phyloP scores from a whole-genome alignment of 345 rosid species.

The Populus deltoides region DNA sequence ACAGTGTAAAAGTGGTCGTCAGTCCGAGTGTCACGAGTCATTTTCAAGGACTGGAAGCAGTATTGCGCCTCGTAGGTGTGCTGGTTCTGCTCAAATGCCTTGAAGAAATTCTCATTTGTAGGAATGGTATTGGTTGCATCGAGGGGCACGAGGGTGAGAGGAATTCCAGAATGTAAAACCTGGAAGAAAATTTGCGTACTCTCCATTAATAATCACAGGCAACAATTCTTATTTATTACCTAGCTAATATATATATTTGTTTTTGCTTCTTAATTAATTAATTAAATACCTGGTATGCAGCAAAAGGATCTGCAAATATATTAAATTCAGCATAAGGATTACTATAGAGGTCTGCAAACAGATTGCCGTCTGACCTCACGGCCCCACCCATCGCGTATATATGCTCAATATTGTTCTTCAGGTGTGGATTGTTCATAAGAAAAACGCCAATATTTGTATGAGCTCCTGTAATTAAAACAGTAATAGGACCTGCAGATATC shows the following conservation, averaged over 20 bases:
- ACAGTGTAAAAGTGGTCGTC: slow-evolving; percentile 58
- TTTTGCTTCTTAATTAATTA: neutral
- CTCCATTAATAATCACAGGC: too few relatives aligned
- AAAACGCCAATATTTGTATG: slow-evolving; percentile 77
- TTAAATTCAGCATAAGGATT: slow-evolving; percentile 93
- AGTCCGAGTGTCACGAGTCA: slow-evolving; percentile 68
- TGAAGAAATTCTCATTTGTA: slow-evolving; percentile 47
- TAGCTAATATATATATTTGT: too few relatives aligned
- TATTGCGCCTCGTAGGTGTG: slow-evolving; percentile 76
- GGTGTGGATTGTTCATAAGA: slow-evolving; percentile 70
- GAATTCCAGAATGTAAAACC: slow-evolving; percentile 90
- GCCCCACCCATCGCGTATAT: slow-evolving; percentile 89
- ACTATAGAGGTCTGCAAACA: slow-evolving; percentile 57
- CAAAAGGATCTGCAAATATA: slow-evolving; percentile 79
- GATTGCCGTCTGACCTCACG: slow-evolving; percentile 62
- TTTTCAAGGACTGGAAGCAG: slow-evolving; percentile 66
- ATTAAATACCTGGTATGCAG: slow-evolving; percentile 68
- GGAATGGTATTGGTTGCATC: slow-evolving; percentile 96
- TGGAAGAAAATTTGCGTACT: slow-evolving; percentile 7
- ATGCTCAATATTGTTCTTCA: slow-evolving; percentile 71
- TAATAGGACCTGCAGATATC: slow-evolving; percentile 68
- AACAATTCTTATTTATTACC: too few relatives aligned
- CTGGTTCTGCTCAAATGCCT: slow-evolving; percentile 54
- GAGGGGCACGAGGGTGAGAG: slow-evolving; percentile 71
- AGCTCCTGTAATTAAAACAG: slow-evolving; percentile 52